Conservation (phyloP, 495 filamentous ascomycete genomes). For the Lasiosphaeriaceae sp. region DNA sequence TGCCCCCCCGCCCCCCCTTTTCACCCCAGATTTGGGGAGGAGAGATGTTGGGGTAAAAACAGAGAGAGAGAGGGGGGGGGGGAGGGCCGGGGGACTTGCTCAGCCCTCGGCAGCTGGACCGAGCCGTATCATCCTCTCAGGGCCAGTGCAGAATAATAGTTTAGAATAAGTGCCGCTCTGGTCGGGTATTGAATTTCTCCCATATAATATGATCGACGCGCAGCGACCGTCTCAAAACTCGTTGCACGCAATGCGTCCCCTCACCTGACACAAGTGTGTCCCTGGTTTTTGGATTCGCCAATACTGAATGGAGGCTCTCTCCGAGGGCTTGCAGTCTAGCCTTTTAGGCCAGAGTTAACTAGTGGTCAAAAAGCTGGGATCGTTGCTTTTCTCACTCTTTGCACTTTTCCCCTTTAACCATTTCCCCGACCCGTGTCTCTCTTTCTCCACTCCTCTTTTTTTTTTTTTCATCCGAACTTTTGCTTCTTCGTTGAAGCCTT, state of each 20-base stretch:
- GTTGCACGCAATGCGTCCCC: conserved; percentile 5
- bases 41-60: background rate
- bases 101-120: conserved; percentile 9
- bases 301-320: background rate
- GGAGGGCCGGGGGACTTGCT: background rate
- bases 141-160: too few species aligned
- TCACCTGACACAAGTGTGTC: conserved; percentile 6
- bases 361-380: background rate
- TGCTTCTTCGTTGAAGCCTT: background rate
- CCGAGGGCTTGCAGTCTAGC: background rate
- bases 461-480: background rate
- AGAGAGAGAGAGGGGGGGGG: background rate
- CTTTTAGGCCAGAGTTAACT: too few species aligned
- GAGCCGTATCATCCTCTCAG: conserved; percentile 3
- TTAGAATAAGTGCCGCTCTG: background rate
- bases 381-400: background rate
- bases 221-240: conserved; percentile 9
- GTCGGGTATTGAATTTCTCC: background rate
- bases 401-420: background rate
- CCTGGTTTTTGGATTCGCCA: conserved; percentile 10
- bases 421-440: conserved; percentile 1
- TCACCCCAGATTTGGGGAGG: too few species aligned
- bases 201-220: conserved; percentile 1
- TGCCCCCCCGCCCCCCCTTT: background rate
- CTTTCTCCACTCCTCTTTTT: background rate